Evolutionary conservation across 1,284 basidiomycete species (phyloP).

Genomic region (Cystobasidium slooffiae): DNA sequence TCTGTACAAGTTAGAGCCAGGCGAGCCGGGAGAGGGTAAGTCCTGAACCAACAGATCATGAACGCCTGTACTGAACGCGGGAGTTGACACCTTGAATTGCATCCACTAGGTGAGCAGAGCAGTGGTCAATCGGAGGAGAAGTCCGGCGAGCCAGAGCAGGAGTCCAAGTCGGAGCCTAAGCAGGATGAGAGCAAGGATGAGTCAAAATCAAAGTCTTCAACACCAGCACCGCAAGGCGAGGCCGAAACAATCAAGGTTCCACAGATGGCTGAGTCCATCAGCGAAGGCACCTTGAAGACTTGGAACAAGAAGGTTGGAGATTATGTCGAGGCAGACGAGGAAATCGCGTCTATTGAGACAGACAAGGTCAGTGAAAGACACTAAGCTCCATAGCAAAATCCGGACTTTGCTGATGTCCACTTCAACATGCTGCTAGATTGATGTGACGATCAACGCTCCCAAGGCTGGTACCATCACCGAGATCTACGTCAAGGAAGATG

Average conservation of each 20-base stretch:
- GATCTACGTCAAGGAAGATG: constrained; percentile 85
- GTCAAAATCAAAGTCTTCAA: constrained; percentile 16
- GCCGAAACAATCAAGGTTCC: constrained; percentile 90
- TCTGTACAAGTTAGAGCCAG: constrained; percentile 78
- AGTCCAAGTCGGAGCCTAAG: not conserved
- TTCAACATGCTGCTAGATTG: constrained; percentile 67
- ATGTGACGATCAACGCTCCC: constrained; percentile 95
- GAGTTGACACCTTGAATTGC: not conserved
- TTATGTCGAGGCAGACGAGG: constrained; percentile 86
- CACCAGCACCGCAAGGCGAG: constrained; percentile 17
- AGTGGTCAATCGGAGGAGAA: constrained; percentile 29
- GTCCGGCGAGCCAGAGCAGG: constrained; percentile 22
- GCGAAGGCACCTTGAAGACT: constrained; percentile 93
- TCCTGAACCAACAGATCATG: not conserved
- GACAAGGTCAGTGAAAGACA: constrained; percentile 76
- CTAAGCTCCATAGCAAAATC: not conserved
- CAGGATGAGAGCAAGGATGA: constrained; percentile 29
- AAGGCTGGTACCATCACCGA: constrained; percentile 85
- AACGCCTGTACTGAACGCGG: not conserved
- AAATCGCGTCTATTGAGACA: constrained; percentile 97
- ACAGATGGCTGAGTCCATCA: constrained; percentile 98
- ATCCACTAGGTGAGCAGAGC: constrained; percentile 15
- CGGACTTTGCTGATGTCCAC: not conserved
- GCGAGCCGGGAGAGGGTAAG: constrained; percentile 22
- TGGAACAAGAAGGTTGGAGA: constrained; percentile 96